Evolutionary conservation across 768 basidiomycete species (phyloP).

Genomic region (Panus rudis): DNA sequence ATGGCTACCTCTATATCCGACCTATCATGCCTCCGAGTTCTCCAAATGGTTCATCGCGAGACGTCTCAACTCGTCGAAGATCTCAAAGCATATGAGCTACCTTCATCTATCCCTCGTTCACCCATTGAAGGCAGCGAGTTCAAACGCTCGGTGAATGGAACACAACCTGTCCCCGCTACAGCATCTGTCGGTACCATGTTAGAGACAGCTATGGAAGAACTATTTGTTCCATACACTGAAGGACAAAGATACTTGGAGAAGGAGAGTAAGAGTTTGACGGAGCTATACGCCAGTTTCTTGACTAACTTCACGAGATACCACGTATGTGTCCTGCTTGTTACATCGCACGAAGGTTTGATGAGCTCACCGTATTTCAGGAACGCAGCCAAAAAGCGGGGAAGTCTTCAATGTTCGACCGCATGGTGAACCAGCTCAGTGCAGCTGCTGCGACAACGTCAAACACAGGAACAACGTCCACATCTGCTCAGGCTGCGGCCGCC

Average conservation of each 20-base stretch:
- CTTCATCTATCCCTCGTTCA: slow-evolving; percentile 56
- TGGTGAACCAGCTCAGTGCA: slow-evolving; percentile 83
- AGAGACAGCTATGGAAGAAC: slow-evolving; percentile 93
- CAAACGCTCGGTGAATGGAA: slow-evolving; percentile 42
- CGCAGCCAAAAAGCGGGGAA: slow-evolving; percentile 59
- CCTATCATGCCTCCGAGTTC: slow-evolving; percentile 82
- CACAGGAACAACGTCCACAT: slow-evolving; percentile 55
- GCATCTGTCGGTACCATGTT: slow-evolving; percentile 77
- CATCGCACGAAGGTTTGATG: not conserved
- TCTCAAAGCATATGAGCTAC: slow-evolving; percentile 84
- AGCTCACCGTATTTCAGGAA: slow-evolving; percentile 29
- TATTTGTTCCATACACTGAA: slow-evolving; percentile 92
- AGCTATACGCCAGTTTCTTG: slow-evolving; percentile 71
- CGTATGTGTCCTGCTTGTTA: slow-evolving; percentile 40
- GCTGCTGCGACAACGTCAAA: slow-evolving; percentile 62
- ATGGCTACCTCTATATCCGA: slow-evolving; percentile 72
- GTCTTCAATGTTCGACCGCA: slow-evolving; percentile 79
- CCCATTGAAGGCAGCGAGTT: slow-evolving; percentile 59
- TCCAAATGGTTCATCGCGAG: slow-evolving; percentile 81
- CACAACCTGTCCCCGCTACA: slow-evolving; percentile 36
- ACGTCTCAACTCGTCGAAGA: slow-evolving; percentile 80
- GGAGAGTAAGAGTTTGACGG: slow-evolving; percentile 77
- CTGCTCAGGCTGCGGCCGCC: slow-evolving; percentile 81
- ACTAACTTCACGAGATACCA: slow-evolving; percentile 81
- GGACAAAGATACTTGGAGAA: slow-evolving; percentile 87